phyloP scores from a whole-genome alignment of 164 flowering plant species.

The Vitis labrusca region DNA sequence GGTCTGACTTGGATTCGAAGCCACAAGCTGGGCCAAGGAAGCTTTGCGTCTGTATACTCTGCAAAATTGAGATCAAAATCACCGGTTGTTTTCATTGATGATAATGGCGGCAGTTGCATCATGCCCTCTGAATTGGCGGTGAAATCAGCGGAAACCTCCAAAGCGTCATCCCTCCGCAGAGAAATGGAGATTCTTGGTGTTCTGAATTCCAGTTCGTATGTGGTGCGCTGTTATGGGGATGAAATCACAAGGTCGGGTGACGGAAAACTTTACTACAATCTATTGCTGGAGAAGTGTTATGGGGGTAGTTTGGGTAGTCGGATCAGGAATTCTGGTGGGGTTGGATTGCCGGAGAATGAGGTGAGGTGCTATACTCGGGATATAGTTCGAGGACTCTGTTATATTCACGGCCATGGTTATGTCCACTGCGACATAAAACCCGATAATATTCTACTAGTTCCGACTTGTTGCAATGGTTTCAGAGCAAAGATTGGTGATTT shows the following conservation, averaged over 20 bases:
- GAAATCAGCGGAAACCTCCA: not conserved
- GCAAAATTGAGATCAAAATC: no score
- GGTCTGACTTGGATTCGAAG: no score
- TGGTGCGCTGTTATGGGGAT: not conserved
- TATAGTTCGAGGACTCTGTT: not conserved
- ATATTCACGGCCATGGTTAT: not conserved
- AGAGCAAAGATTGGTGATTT: not conserved
- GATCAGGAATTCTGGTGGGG: not conserved
- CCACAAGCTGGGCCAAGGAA: no score
- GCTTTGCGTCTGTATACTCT: no score
- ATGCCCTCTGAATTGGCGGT: not conserved
- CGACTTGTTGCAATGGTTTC: not conserved
- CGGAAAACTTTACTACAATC: not conserved
- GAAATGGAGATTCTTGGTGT: not conserved
- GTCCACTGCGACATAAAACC: slow-evolving; percentile 4
- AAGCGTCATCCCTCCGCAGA: not conserved
- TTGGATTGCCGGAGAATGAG: not conserved
- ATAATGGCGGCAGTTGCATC: no score
- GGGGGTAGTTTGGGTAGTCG: not conserved
- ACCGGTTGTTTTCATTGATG: no score
- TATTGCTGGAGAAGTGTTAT: slow-evolving; percentile 1
- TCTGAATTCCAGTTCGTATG: not conserved
- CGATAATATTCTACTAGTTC: not conserved
- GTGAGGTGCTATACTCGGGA: not conserved
- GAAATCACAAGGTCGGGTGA: not conserved